Percentiles rank a stretch among this genome's conserved stretches.
These are phyloP conservation scores for Gossypium gossypioides DNA, from an alignment of 441 rosid genomes.

Conservation along the genomic window DNA sequence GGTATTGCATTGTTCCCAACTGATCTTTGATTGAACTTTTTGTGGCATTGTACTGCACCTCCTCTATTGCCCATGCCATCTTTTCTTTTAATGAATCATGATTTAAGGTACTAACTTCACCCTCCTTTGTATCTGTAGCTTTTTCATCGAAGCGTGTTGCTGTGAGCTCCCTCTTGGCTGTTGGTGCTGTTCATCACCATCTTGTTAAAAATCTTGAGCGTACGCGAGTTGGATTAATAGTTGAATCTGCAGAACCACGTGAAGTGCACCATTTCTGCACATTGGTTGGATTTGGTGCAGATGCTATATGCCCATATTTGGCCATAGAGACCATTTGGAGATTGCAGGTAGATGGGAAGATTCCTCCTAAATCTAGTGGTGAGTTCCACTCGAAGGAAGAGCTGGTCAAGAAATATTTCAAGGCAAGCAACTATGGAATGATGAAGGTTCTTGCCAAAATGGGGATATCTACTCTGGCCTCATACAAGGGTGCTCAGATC, in stretches of 20 bases:
- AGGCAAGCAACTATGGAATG: conserved; percentile 99
- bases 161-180: conserved; percentile 95
- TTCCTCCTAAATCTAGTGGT: conserved; percentile 83
- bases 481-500: conserved; percentile 99
- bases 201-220: conserved; percentile 87
- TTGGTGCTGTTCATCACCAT: conserved; percentile 97
- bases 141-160: conserved; percentile 80
- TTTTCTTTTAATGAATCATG: neutral
- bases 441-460: conserved; percentile 99
- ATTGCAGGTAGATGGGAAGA: conserved; percentile 92
- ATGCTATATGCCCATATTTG: conserved; percentile 95
- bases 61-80: neutral
- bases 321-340: conserved; percentile 84
- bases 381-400: conserved; percentile 78
- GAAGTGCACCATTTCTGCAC: conserved; percentile 99
- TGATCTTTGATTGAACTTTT: neutral
- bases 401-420: conserved; percentile 84
- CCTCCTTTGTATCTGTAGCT: conserved; percentile 30
- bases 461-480: conserved; percentile 98
- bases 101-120: neutral
- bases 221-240: conserved; percentile 73
- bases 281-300: conserved; percentile 93
- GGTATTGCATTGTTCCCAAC: conserved; percentile 37
- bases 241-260: conserved; percentile 98
- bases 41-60: neutral